Evolutionary conservation across 2,329 filamentous ascomycete species (phyloP), one percentile per base, ranked within the genome.

Genomic region (Fusarium heterosporum): DNA sequence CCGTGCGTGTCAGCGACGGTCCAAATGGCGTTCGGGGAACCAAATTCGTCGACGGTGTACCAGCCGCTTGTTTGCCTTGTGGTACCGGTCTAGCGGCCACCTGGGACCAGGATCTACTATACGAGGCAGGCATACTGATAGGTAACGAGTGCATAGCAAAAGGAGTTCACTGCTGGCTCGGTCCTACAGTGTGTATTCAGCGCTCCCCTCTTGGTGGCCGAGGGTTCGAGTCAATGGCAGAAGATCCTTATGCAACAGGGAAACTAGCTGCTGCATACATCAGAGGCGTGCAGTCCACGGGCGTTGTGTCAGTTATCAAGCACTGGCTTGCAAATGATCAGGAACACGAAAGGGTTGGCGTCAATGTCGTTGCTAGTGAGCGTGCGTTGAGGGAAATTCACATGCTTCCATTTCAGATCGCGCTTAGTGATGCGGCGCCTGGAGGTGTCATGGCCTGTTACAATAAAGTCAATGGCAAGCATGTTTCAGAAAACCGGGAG

Each of bases 141-240:
- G 57, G 57, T 1, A 58, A 68, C 26, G 68, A 75, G 34, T 70
- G 68, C 2, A 68, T 64, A 4, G 64, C 70, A 52, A 93, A 93
- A 78, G 90, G 90, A 60, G 83, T 90, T n/a, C 89, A 93, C 73
- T 84, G 92, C 11, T 85, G 90, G 66, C 82, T 93, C 14, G 90
- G 90, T 8, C 90, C 90, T 6, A 84, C 81, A 0, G 79, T 83
- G 60, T 82, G 78, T 67, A 80, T 81, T 42, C 80, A 81, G 41
- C 74, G 80, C 10, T 78, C 77, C 7, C 80, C 80, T 0, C 73
- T 81, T 8, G 80, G 76, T 6, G 80, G 80, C n/a, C 71, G 80
- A 49, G 79, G 79, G 30, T 82, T 82, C 55, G 81, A 83, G 66
- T 79, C 77, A 49, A 74, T 81, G 43, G 78, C 76, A 26, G 78